Evolutionary conservation across 495 filamentous ascomycete genomes (phyloP).

Genomic region (Lasiosphaeria miniovina): DNA sequence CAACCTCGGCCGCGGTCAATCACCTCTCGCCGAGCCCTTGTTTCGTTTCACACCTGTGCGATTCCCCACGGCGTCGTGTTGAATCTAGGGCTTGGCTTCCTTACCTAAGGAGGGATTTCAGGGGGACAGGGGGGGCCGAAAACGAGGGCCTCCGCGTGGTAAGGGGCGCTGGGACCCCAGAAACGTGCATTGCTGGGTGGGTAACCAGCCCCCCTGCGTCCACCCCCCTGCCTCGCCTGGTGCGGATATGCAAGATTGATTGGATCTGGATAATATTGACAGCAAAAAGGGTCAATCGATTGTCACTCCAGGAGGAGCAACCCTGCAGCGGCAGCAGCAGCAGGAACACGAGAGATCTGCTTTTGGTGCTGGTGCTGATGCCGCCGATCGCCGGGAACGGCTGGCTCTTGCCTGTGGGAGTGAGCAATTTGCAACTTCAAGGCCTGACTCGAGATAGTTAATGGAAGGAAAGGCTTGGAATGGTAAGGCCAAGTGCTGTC

Average conservation of each 20-base stretch:
- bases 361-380: neutral
- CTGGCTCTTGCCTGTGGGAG: slow-evolving; percentile 7
- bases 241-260: slow-evolving; percentile 32
- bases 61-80: neutral
- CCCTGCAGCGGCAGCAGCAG: neutral
- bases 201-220: slow-evolving; percentile 7
- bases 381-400: slow-evolving; percentile 10
- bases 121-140: neutral
- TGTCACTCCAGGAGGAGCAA: neutral
- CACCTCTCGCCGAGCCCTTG: neutral
- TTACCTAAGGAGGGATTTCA: slow-evolving; percentile 1
- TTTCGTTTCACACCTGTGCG: slow-evolving; percentile 2
- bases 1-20: no score
- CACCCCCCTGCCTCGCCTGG: slow-evolving; percentile 4
- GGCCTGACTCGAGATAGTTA: slow-evolving; percentile 9
- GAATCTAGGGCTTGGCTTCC: neutral
- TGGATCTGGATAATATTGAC: slow-evolving; percentile 23
- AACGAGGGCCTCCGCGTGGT: neutral
- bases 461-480: neutral
- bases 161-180: neutral
- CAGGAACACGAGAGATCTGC: neutral
- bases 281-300: neutral
- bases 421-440: slow-evolving; percentile 14
- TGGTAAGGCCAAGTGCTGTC: neutral
- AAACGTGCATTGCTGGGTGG: neutral